Evolutionary conservation across 2,329 filamentous ascomycete species (phyloP), one percentile per base, ranked within the genome.

Genomic region (Coniosporium tulheliwenetii): DNA sequence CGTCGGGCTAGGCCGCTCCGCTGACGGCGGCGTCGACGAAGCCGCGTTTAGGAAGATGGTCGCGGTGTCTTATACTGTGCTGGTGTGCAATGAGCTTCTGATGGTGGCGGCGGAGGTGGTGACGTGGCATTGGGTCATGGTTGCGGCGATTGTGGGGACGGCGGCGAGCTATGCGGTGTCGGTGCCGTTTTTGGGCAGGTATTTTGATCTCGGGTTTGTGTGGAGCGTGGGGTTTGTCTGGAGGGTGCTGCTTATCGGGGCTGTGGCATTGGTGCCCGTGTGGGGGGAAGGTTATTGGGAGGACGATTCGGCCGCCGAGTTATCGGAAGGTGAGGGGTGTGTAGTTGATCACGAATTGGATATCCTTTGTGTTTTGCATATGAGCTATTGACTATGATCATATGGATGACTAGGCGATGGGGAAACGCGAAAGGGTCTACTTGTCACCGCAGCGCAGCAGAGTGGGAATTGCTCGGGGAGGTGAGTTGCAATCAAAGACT

Each of bases 71-170:
- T 98, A 94, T 57, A 93, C 89, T 0, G 85, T 86, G 1, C 74
- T 98, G 2, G 78, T 98, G 5, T 66, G 96, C 45, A 98, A 96
- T 59, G 91, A 98, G 58, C 73, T 98, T 44, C 74, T 93, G 51
- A 98, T 98, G 93, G 91, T 96, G 2, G 89, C 87, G 3, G 85
- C 93, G 44, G 84, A 94, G 57, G 84, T 98, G 51, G 94, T 85
- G 3, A 98, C 91, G 0, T 98, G 91, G 91, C 91, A 96, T 60
- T 81, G 81, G 33, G 70, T 89, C 46, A 96, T 96, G 87, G 79
- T 93, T 41, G 65, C 84, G 39, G 80, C 73, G 48, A 81, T 96
- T 45, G 54, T 94, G 5, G 87, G 85, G 10, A 98, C 91, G 0
- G 79, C 83, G 36, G 58, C 81, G 26, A 58, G 89, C n/a, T 98